Percentiles rank a stretch among this genome's conserved stretches.
These are phyloP conservation scores for Lanmaoa pseudosensibilis DNA, from an alignment of 768 basidiomycete species.

Conservation along the genomic window DNA sequence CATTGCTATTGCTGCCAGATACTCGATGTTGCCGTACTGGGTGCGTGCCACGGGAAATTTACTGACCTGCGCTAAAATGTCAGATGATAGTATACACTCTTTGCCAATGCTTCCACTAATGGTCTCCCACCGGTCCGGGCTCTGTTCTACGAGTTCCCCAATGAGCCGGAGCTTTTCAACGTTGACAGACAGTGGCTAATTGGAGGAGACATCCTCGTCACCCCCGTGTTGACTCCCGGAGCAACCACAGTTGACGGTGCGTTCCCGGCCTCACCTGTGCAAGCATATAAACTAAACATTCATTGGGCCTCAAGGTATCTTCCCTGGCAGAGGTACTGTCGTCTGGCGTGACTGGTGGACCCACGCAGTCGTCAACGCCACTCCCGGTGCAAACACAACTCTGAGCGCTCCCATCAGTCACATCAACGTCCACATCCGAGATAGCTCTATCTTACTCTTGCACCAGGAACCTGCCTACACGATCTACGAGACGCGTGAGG, in stretches of 20 bases:
- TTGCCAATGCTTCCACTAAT: conserved; percentile 61
- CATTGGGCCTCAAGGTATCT: conserved; percentile 44
- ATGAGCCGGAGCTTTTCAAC: conserved; percentile 61
- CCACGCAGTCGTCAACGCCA: conserved; percentile 51
- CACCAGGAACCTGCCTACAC: conserved; percentile 67
- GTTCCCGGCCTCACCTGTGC: conserved; percentile 2
- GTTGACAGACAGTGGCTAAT: conserved; percentile 72
- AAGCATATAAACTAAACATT: not conserved
- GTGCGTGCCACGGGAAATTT: conserved; percentile 37
- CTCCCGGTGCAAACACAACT: conserved; percentile 43
- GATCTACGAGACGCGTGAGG: conserved; percentile 59
- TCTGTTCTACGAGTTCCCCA: conserved; percentile 76
- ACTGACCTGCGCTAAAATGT: not conserved
- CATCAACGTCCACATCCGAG: conserved; percentile 77
- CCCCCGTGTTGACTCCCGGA: conserved; percentile 71
- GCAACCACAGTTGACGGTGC: conserved; percentile 64
- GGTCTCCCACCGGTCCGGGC: conserved; percentile 75
- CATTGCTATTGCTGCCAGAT: conserved; percentile 68
- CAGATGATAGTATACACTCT: conserved; percentile 60
- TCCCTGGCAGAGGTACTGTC: conserved; percentile 59
- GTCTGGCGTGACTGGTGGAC: conserved; percentile 78
- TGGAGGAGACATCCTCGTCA: conserved; percentile 69
- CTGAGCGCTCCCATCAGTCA: conserved; percentile 69
- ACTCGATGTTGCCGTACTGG: conserved; percentile 78
- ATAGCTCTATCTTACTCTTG: conserved; percentile 62